Percentiles rank a stretch among this genome's conserved stretches.
phyloP scores from a whole-genome alignment of 768 basidiomycete genomes.

The Suillus bovinus region DNA sequence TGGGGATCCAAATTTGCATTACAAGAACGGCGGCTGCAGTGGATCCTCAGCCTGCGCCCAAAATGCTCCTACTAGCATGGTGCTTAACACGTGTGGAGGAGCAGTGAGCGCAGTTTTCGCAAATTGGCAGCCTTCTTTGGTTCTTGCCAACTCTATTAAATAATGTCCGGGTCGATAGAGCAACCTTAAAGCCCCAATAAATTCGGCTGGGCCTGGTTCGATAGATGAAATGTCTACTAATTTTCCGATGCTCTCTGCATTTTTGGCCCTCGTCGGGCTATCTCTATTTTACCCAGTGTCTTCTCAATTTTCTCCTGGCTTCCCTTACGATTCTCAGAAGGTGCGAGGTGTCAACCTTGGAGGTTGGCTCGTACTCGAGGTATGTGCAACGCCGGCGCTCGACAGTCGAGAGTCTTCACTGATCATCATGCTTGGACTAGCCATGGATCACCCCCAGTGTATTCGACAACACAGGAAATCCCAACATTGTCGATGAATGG shows the following conservation, averaged over 20 bases:
- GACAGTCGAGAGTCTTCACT: conserved; percentile 33
- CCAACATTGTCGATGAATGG: conserved; percentile 70
- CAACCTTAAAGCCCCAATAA: not conserved
- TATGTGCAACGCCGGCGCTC: conserved; percentile 20
- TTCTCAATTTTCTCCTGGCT: conserved; percentile 48
- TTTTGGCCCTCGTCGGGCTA: conserved; percentile 28
- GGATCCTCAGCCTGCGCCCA: not conserved
- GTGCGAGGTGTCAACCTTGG: conserved; percentile 87
- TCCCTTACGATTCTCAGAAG: conserved; percentile 71
- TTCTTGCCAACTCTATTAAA: not conserved
- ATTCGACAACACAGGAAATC: conserved; percentile 56
- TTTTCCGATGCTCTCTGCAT: conserved; percentile 8
- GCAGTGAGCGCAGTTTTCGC: not conserved
- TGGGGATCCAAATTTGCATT: not conserved
- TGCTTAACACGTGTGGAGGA: conserved; percentile 7
- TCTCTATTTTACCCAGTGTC: conserved; percentile 27
- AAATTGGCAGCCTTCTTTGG: not conserved
- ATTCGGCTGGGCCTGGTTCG: not conserved
- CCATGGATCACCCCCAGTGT: conserved; percentile 82
- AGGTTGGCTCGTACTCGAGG: conserved; percentile 59
- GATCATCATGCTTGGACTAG: conserved; percentile 39
- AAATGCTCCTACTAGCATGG: not conserved
- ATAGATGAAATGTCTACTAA: not conserved
- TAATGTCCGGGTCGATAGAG: not conserved
- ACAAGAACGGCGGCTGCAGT: not conserved